Evolutionary conservation across 306 rosid species (phyloP).

Genomic region (Quercus variabilis): DNA sequence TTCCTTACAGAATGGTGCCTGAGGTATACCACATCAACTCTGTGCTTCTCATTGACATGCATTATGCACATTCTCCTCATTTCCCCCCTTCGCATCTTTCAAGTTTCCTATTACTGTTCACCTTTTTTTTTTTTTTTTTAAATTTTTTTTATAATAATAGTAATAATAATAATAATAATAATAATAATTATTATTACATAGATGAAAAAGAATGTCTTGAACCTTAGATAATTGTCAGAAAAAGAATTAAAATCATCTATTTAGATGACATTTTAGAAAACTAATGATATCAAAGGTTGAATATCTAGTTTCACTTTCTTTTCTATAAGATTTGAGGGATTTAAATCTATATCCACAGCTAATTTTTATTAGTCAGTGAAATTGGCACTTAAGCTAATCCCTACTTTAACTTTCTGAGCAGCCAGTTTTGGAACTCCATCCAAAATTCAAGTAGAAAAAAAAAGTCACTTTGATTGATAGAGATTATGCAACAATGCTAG

Average conservation of each 20-base stretch:
- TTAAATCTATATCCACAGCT: neutral
- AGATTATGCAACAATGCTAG: too few relatives aligned
- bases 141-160: too few relatives aligned
- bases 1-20: too few relatives aligned
- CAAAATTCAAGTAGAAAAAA: constrained; percentile 20
- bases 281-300: neutral
- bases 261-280: neutral
- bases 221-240: neutral
- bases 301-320: neutral
- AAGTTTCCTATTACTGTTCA: too few relatives aligned
- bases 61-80: too few relatives aligned
- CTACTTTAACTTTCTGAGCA: constrained; percentile 19
- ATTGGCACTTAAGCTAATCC: neutral
- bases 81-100: too few relatives aligned
- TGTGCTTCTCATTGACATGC: too few relatives aligned
- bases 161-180: too few relatives aligned
- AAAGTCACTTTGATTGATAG: neutral
- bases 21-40: too few relatives aligned
- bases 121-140: too few relatives aligned
- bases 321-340: neutral
- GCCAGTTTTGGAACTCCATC: constrained; percentile 39
- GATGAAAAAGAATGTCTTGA: too few relatives aligned
- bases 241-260: neutral
- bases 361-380: neutral
- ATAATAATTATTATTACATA: too few relatives aligned